Percentiles rank a stretch among this genome's conserved stretches.
Conservation (phyloP, 2,329 filamentous ascomycete species). For the Diaporthe vexans region DNA sequence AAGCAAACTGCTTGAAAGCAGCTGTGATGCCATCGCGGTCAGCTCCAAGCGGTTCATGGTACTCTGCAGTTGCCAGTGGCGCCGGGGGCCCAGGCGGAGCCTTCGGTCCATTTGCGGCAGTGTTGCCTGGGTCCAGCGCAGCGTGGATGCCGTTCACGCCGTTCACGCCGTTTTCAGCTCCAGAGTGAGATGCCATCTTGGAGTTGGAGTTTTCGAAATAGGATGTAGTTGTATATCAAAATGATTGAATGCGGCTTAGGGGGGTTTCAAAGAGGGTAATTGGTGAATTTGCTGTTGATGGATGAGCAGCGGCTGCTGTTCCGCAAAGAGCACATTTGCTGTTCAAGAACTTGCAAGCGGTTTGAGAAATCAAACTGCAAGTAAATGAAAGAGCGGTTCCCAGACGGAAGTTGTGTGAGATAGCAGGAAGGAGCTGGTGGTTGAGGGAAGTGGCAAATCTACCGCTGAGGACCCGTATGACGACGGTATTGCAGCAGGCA, state of each 20-base stretch:
- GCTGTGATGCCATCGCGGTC: conserved; percentile 52
- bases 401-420: too few species aligned
- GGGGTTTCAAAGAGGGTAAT: too few species aligned
- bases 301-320: too few species aligned
- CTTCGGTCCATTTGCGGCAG: conserved; percentile 27
- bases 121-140: background rate
- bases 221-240: background rate
- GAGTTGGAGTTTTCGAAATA: background rate
- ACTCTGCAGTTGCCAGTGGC: conserved; percentile 41
- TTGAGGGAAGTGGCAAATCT: too few species aligned
- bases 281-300: too few species aligned
- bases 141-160: conserved; percentile 9
- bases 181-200: conserved; percentile 9
- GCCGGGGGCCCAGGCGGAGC: conserved; percentile 40
- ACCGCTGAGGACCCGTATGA: too few species aligned
- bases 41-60: conserved; percentile 46
- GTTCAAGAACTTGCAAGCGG: too few species aligned
- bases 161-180: conserved; percentile 1
- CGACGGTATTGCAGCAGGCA: background rate
- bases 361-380: too few species aligned
- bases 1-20: conserved; percentile 52
- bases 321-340: too few species aligned
- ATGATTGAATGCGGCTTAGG: too few species aligned
- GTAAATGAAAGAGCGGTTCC: too few species aligned
- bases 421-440: too few species aligned